Percentiles rank a stretch among this genome's conserved stretches.
These are phyloP conservation scores for Alternaria incomplexa DNA, from an alignment of 2,329 filamentous ascomycete genomes.

Conservation along the genomic window DNA sequence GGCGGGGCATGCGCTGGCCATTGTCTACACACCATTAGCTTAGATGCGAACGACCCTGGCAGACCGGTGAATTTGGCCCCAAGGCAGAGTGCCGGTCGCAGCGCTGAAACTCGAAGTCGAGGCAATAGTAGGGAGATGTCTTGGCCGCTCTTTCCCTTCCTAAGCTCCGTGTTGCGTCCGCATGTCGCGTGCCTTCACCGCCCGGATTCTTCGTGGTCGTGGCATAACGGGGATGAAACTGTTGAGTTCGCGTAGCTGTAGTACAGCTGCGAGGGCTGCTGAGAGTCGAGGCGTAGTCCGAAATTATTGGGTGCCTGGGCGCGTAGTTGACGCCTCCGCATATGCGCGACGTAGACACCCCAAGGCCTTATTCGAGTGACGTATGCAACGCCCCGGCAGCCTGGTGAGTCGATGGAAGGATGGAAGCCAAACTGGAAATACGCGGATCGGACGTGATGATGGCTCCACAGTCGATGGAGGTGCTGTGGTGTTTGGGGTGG, in stretches of 20 bases:
- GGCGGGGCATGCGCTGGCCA: not conserved
- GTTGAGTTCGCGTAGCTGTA: not conserved
- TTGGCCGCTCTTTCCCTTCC: not conserved
- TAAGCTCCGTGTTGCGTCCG: not conserved
- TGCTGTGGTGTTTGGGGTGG: not conserved
- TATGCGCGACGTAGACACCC: not conserved
- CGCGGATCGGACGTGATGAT: not conserved
- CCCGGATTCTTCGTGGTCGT: not conserved
- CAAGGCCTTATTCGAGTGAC: not conserved
- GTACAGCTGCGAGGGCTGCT: not conserved
- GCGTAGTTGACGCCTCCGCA: not conserved
- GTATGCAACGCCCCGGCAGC: not conserved
- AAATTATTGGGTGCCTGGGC: not conserved
- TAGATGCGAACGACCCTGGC: not conserved
- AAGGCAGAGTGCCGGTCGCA: not conserved
- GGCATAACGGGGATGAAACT: not conserved
- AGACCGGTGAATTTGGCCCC: not conserved
- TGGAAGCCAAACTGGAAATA: not conserved
- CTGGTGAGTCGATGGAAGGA: not conserved
- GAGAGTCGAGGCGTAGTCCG: not conserved
- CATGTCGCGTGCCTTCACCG: not conserved
- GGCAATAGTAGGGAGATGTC: not conserved
- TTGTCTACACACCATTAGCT: not conserved
- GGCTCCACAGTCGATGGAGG: not conserved
- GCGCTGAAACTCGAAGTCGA: not conserved